Percentiles rank a stretch among this genome's conserved stretches.
phyloP scores from a whole-genome alignment of 306 rosid species.

The Cicer pinnatifidum region DNA sequence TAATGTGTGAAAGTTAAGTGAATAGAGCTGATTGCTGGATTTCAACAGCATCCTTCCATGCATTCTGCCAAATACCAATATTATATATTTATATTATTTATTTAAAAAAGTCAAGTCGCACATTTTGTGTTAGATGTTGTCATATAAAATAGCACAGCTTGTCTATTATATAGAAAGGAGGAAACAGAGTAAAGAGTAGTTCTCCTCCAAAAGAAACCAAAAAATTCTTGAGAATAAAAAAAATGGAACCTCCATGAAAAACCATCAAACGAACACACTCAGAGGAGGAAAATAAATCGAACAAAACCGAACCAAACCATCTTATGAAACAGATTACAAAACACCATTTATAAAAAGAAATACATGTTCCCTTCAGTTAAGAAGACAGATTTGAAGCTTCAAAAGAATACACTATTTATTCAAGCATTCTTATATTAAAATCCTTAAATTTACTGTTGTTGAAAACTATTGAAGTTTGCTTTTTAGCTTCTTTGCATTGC shows the following conservation, averaged over 20 bases:
- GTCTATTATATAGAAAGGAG: background rate
- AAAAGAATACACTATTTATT: background rate
- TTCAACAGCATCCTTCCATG: background rate
- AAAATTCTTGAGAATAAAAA: background rate
- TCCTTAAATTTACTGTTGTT: conserved; percentile 17
- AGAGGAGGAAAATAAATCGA: background rate
- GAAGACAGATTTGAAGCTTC: background rate
- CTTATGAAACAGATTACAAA: background rate
- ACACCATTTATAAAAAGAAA: background rate
- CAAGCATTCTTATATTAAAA: background rate
- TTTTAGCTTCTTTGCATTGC: conserved; percentile 6
- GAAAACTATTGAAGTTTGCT: background rate
- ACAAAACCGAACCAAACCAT: background rate
- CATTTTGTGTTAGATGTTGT: background rate
- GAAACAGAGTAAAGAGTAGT: background rate
- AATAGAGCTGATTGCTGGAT: background rate
- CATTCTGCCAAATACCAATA: background rate
- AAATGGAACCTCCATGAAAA: conserved; percentile 4
- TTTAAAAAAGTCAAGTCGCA: background rate
- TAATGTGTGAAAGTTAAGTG: background rate
- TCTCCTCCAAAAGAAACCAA: background rate
- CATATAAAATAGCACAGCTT: background rate
- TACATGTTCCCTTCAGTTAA: background rate
- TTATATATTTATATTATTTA: background rate
- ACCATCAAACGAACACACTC: conserved; percentile 27